Percentiles rank a stretch among this genome's conserved stretches.
These are phyloP conservation scores for Apiotrichum veenhuisii DNA, from an alignment of 1,284 basidiomycete species.

Conservation along the genomic window DNA sequence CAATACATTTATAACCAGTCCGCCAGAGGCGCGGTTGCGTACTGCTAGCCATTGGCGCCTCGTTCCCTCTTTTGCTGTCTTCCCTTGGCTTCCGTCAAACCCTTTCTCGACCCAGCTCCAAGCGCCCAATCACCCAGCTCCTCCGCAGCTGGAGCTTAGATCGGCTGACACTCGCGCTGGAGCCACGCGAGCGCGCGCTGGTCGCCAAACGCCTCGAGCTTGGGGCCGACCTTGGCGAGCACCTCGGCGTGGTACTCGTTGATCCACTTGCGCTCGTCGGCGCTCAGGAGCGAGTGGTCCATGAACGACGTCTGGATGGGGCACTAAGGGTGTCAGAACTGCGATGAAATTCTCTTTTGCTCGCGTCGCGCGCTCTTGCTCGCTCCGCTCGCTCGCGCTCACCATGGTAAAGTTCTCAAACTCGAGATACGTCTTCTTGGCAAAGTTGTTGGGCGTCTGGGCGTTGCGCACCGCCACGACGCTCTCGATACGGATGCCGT, in stretches of 20 bases:
- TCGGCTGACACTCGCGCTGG: conserved; percentile 56
- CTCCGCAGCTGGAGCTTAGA: background rate
- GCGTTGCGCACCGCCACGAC: conserved; percentile 70
- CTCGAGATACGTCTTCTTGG: conserved; percentile 71
- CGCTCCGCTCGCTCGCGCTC: conserved; percentile 10
- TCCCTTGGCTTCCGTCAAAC: no score
- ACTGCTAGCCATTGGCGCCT: no score
- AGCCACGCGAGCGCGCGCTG: conserved; percentile 73
- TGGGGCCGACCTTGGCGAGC: conserved; percentile 68
- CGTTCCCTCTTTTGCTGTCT: no score
- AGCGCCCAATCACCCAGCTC: no score
- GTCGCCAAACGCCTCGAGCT: conserved; percentile 61
- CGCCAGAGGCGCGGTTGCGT: no score
- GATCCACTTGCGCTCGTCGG: conserved; percentile 73
- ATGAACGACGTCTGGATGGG: conserved; percentile 87
- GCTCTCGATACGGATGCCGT: conserved; percentile 91
- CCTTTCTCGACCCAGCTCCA: no score
- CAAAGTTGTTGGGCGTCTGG: conserved; percentile 78
- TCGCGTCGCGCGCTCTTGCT: background rate
- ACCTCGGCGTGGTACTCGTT: conserved; percentile 80
- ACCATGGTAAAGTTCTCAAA: conserved; percentile 84
- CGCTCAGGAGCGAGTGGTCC: conserved; percentile 62
- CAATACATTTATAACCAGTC: no score
- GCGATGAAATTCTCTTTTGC: background rate
- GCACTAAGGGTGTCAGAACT: conserved; percentile 53